Percentiles rank a stretch among this genome's conserved stretches.
phyloP scores from a whole-genome alignment of 2,329 filamentous ascomycete species.

The Plectosphaerella sp. region DNA sequence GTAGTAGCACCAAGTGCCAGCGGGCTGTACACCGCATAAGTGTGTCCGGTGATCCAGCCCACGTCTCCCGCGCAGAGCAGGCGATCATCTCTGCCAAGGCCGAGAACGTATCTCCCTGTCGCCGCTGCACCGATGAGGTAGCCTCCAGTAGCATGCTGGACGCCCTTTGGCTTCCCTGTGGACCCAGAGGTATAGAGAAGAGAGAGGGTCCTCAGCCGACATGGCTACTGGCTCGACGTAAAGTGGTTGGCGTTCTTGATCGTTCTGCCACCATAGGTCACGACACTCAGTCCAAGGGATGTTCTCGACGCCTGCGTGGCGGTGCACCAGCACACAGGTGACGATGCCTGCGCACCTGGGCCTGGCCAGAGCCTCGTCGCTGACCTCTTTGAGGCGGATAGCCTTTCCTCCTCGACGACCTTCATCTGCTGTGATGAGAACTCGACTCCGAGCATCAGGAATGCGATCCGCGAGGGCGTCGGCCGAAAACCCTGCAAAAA shows the following conservation, averaged over 20 bases:
- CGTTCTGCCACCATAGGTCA: slow-evolving; percentile 98
- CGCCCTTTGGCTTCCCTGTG: slow-evolving; percentile 97
- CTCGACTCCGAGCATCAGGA: slow-evolving; percentile 81
- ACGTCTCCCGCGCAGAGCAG: slow-evolving; percentile 99
- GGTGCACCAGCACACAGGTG: slow-evolving; percentile 87
- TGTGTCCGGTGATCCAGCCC: slow-evolving; percentile 98
- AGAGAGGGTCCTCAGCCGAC: slow-evolving; percentile 92
- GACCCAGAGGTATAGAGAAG: slow-evolving; percentile 97
- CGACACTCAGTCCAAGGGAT: slow-evolving; percentile 86
- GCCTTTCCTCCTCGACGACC: slow-evolving; percentile 96
- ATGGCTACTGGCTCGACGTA: slow-evolving; percentile 88
- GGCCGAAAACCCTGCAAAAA: slow-evolving; percentile 96
- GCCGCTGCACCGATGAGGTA: slow-evolving; percentile 88
- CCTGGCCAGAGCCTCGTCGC: slow-evolving; percentile 94
- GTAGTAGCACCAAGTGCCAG: slow-evolving; percentile 89
- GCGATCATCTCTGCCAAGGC: slow-evolving; percentile 87
- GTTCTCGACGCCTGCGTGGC: slow-evolving; percentile 71
- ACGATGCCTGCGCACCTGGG: slow-evolving; percentile 71
- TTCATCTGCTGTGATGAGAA: slow-evolving; percentile 96
- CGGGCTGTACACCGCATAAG: slow-evolving; percentile 96
- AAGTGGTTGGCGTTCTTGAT: slow-evolving; percentile 91
- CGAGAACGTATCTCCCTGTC: slow-evolving; percentile 98
- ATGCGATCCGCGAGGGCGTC: slow-evolving; percentile 95
- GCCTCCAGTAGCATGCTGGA: slow-evolving; percentile 94
- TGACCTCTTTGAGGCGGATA: slow-evolving; percentile 98